Evolutionary conservation across 2,329 filamentous ascomycete species (phyloP).

Genomic region (Onygenales sp.): DNA sequence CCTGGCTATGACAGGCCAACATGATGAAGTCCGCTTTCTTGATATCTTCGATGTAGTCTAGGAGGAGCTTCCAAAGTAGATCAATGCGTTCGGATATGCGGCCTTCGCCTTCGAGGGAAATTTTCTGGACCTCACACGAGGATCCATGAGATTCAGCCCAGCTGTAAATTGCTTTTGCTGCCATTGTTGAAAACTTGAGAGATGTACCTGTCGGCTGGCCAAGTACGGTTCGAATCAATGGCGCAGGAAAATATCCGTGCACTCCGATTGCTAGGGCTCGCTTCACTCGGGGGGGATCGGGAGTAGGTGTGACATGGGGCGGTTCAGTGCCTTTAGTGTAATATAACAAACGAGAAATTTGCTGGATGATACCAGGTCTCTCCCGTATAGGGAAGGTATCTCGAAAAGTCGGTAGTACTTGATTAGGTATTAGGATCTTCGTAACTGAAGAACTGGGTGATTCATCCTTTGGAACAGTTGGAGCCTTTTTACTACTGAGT

Average conservation of each 20-base stretch:
- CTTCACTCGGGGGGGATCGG: slow-evolving; percentile 61
- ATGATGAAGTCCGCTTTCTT: slow-evolving; percentile 80
- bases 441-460: neutral
- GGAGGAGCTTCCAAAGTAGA: slow-evolving; percentile 83
- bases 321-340: slow-evolving; percentile 48
- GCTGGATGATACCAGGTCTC: slow-evolving; percentile 56
- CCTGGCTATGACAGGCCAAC: slow-evolving; percentile 90
- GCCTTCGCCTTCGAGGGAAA: slow-evolving; percentile 89
- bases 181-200: slow-evolving; percentile 81
- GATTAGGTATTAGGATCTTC: slow-evolving; percentile 30
- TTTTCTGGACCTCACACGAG: slow-evolving; percentile 77
- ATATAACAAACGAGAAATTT: slow-evolving; percentile 35
- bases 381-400: slow-evolving; percentile 37
- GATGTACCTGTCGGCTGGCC: slow-evolving; percentile 95
- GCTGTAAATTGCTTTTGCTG: slow-evolving; percentile 69
- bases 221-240: slow-evolving; percentile 77
- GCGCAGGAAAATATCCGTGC: slow-evolving; percentile 86
- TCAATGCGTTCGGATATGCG: slow-evolving; percentile 83
- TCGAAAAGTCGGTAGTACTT: slow-evolving; percentile 39
- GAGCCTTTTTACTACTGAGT: slow-evolving; percentile 23
- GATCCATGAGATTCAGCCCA: slow-evolving; percentile 72
- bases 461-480: neutral
- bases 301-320: slow-evolving; percentile 63
- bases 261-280: slow-evolving; percentile 89
- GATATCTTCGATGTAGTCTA: slow-evolving; percentile 92